Percentiles rank a stretch among this genome's conserved stretches.
These are phyloP conservation scores for Colletotrichum sp. DNA, from an alignment of 2,329 filamentous ascomycete genomes.

Conservation along the genomic window DNA sequence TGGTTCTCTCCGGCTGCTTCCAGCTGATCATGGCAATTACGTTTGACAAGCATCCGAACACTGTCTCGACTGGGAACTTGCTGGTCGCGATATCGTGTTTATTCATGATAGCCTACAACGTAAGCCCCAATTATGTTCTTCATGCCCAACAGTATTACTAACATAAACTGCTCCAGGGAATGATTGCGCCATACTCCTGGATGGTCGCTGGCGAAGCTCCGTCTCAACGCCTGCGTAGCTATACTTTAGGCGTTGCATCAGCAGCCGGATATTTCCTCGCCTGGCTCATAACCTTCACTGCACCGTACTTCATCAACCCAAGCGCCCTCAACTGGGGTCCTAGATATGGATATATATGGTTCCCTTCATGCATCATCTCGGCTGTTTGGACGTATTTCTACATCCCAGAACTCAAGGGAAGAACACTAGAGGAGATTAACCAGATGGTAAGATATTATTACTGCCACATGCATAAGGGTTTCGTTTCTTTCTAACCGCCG, in stretches of 20 bases:
- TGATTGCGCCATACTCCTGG: neutral
- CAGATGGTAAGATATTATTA: neutral
- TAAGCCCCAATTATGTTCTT: neutral
- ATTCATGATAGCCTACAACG: neutral
- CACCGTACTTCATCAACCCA: constrained; percentile 35
- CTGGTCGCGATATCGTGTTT: neutral
- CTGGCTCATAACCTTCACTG: neutral
- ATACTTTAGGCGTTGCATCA: neutral
- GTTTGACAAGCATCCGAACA: neutral
- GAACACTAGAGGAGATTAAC: neutral
- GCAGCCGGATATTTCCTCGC: neutral
- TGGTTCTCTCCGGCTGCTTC: neutral
- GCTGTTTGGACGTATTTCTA: constrained; percentile 31
- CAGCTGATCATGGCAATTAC: neutral
- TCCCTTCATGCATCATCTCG: constrained; percentile 34
- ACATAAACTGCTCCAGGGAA: neutral
- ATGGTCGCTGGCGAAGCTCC: neutral
- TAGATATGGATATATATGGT: constrained; percentile 59
- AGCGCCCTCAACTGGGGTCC: constrained; percentile 54
- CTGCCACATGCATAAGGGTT: too few relatives aligned
- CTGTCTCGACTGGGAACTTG: neutral
- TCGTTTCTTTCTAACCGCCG: neutral
- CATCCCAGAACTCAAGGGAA: constrained; percentile 49
- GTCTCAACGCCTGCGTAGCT: neutral
- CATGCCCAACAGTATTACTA: fast-evolving